Evolutionary conservation across 2,329 filamentous ascomycete genomes (phyloP), one percentile per base, ranked within the genome.

Genomic region (Penicillium sp.): DNA sequence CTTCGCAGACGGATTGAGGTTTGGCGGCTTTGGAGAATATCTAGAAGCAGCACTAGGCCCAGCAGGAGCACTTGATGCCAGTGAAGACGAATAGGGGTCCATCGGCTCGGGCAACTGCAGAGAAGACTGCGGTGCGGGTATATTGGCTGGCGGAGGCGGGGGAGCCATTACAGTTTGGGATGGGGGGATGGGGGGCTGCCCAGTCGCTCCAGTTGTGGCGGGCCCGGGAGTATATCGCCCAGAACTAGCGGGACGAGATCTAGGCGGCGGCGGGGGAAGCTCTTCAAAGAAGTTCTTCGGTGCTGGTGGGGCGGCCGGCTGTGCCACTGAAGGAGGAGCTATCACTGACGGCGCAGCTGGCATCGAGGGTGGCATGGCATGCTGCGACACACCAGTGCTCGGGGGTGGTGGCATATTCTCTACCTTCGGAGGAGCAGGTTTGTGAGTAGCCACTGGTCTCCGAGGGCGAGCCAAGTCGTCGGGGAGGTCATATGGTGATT

Each of bases 401-500:
- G 88, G 80, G 13, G 81, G 81, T 11, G 82, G 83, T 13, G 81
- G 79, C 16, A 75, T 70, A 13, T 75, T 73, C 18, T 50, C 52
- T 29, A 80, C 75, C 31, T 75, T 67, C 45, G 75, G 69, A 52
- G 77, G 77, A 5, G 79, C 76, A 39, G 82, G 74, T 49, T 83
- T 83, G 54, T 84, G 84, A 65, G 83, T 79, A 66, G 83, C 86
- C 5, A 79, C 72, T 48, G 87, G 80, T 77, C 89, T 87, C 71
- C 86, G 81, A 66, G 88, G 75, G 23, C 73, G 71, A 23, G 81
- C 83, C 26, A 99, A 83, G 51, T 97, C 93, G 75, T 94, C 90
- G 3, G 94, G 94, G 18, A 99, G 80, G 75, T 99, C 95, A 66
- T 97, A 99, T 0, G 94, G 94, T 18, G 93, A 97, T 45, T 88